Percentiles rank a stretch among this genome's conserved stretches.
These are phyloP conservation scores for Lasiosphaeriaceae sp. DNA, from an alignment of 495 filamentous ascomycete species.

Conservation along the genomic window DNA sequence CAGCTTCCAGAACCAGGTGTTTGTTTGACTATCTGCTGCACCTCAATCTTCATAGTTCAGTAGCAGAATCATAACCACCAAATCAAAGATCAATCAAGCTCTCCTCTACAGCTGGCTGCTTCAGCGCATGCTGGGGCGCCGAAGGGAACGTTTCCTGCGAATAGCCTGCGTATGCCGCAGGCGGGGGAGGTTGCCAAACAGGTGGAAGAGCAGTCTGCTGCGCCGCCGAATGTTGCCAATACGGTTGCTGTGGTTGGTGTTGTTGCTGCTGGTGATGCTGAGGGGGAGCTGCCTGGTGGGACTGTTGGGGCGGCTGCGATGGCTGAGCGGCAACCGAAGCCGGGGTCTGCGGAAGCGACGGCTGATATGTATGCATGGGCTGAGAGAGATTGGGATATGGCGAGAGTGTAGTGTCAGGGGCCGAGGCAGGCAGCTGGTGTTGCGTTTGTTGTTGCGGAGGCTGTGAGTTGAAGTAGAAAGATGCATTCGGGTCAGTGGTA, in stretches of 20 bases:
- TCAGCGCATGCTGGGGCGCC: slow-evolving; percentile 59
- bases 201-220: slow-evolving; percentile 36
- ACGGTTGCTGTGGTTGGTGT: slow-evolving; percentile 16
- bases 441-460: slow-evolving; percentile 30
- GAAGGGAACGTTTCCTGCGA: slow-evolving; percentile 62
- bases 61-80: too few relatives aligned
- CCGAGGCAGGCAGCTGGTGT: slow-evolving; percentile 24
- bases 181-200: slow-evolving; percentile 40
- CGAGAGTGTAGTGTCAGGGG: slow-evolving; percentile 33
- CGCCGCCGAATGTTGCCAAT: slow-evolving; percentile 37
- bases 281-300: slow-evolving; percentile 14
- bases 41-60: too few relatives aligned
- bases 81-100: slow-evolving; percentile 79
- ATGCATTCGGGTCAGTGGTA: slow-evolving; percentile 41
- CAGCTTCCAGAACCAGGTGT: too few relatives aligned
- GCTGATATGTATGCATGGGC: slow-evolving; percentile 36
- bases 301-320: slow-evolving; percentile 32
- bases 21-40: too few relatives aligned
- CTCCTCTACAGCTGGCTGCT: slow-evolving; percentile 71
- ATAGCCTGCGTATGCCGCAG: slow-evolving; percentile 51
- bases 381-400: slow-evolving; percentile 45
- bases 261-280: slow-evolving; percentile 29
- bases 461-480: slow-evolving; percentile 46
- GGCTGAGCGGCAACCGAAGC: slow-evolving; percentile 36
- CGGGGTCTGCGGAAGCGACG: slow-evolving; percentile 39